Evolutionary conservation across 2,329 filamentous ascomycete species (phyloP), one percentile per base, ranked within the genome.

Genomic region (Colletotrichum plurivorum): DNA sequence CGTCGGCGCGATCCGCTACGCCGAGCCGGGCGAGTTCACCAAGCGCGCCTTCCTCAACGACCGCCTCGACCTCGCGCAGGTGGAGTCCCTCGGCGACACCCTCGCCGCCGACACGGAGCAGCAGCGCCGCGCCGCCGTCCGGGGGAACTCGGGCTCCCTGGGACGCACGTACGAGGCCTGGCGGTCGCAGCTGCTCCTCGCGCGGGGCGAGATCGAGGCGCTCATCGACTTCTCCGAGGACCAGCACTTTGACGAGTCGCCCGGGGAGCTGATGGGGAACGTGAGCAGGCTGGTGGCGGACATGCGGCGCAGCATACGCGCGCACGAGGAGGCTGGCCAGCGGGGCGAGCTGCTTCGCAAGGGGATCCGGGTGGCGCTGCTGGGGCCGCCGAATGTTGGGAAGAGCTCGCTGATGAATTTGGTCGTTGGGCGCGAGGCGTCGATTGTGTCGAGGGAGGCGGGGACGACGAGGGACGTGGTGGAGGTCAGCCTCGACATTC

Each of bases 191-290:
- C 82, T 99, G 18, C 84, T 98, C 7, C 87, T 92, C 71, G 95
- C 95, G 10, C 89, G 96, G 2, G 96, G 94, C 10, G 95, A 98
- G 81, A 86, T 99, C 46, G 96, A 99, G 80, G 96, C 96, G 0
- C 82, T 99, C 73, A 98, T 99, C 71, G 96, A 99, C 80, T 99
- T 99, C 78, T 93, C 94, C 1, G 96, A 99, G 78, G 96, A 98
- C 76, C 95, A 99, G 80, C 93, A 98, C 82, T 97, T 99, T 76
- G 95, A 98, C 73, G 94, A 97, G 79, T 92, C 93, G 3, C 93
- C 94, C 0, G 82, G 86, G 0, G 88, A 93, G 63, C 84, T 98
- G 22, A 86, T 97, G 52, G 78, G 77, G 0, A 94, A 90, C 56
- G 93, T 98, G 36, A 87, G 89, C 1, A 73, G 73, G 0, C 90